Percentiles rank a stretch among this genome's conserved stretches.
Conservation (phyloP, 2,329 filamentous ascomycete genomes). For the Thielaviopsis euricoi region DNA sequence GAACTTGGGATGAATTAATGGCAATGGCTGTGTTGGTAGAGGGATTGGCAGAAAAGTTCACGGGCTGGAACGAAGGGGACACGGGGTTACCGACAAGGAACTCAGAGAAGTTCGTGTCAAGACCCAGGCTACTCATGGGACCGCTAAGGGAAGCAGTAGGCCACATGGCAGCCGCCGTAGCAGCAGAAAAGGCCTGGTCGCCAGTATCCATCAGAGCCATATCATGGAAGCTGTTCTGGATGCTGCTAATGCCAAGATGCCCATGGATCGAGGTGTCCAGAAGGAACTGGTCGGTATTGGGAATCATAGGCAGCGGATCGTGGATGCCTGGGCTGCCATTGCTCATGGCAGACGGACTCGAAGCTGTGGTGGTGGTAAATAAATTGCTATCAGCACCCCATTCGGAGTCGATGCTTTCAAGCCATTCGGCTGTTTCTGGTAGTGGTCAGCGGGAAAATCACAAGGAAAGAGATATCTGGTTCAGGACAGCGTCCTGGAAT, state of each 20-base stretch:
- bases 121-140: constrained; percentile 4
- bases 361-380: constrained; percentile 64
- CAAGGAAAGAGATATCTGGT: constrained; percentile 17
- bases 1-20: not conserved
- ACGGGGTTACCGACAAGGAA: constrained; percentile 12
- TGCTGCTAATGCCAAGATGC: constrained; percentile 50
- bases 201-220: constrained; percentile 31
- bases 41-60: constrained; percentile 4
- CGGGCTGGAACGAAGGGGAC: constrained; percentile 7
- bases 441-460: constrained; percentile 1
- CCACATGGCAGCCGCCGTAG: constrained; percentile 41
- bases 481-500: constrained; percentile 68
- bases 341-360: constrained; percentile 90
- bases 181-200: constrained; percentile 9
- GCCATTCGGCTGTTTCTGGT: constrained; percentile 8
- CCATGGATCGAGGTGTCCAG: constrained; percentile 5
- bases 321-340: constrained; percentile 64
- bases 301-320: constrained; percentile 9
- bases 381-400: constrained; percentile 2
- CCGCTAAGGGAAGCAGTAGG: constrained; percentile 47
- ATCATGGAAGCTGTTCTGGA: constrained; percentile 68
- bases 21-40: not conserved
- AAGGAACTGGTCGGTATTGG: constrained; percentile 10
- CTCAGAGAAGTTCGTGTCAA: constrained; percentile 11
- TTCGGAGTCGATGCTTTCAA: constrained; percentile 4